Evolutionary conservation across 371 early-diverging fungal species (phyloP), one percentile per base, ranked within the genome.

Genomic region (Amoeboradix gromovi): DNA sequence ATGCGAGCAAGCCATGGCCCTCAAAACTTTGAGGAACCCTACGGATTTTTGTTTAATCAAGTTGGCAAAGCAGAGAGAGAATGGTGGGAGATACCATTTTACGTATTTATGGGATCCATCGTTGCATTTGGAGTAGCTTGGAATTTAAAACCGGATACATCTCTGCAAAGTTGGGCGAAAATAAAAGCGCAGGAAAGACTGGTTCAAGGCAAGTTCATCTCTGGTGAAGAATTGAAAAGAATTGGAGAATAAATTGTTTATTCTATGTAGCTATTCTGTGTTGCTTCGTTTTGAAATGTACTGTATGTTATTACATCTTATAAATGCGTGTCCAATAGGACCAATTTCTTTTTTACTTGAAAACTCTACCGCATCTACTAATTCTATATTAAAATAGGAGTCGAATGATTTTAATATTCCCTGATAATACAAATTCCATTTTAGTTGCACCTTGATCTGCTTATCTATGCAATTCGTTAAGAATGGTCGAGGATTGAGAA

Each of bases 401-500:
- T 97, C 95, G 1, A 91, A 86, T 1, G 92, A 88, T 31, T 83
- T 81, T 70, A 97, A 81, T 72, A 84, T 81, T 1, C 94, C 97
- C 75, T 90, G 89, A 84, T 97, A 97, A 76, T 94, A 94, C 78
- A 87, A 85, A 70, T 94, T 94, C 94, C 95, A 97, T 82, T 97
- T 97, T 74, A 94, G 81, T 78, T 87, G 88, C 71, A 90, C 88
- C 70, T 90, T 77, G 1, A 94, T 85, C 29, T 91, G 84, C 74
- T 92, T 89, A 68, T 93, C 94, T 30, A 89, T 90, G 48, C 92
- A 82, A 68, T 86, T 87, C 72, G 85, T 88, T 68, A 97, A 82
- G 76, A 92, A 95, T 16, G 95, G 97, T 77, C 88, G 90, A 67
- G 97, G 97, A 78, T 97, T 97, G 29, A 70, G 66, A 27, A 30